phyloP scores from a whole-genome alignment of 2,329 filamentous ascomycete genomes.

The Rhytidhysteron rufulum region DNA sequence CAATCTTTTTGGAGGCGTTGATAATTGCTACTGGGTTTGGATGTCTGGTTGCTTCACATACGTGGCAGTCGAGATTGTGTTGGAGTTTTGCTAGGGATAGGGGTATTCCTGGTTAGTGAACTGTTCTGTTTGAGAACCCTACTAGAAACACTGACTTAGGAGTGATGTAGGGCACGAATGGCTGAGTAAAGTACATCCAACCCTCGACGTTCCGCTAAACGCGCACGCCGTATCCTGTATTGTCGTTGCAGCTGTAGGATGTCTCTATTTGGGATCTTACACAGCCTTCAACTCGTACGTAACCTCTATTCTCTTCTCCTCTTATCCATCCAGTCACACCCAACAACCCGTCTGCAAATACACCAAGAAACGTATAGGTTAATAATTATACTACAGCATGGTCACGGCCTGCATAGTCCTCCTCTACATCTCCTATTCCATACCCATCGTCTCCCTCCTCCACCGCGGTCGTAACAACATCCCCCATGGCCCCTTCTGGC shows the following conservation, averaged over 20 bases:
- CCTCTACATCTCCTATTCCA: conserved; percentile 35
- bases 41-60: conserved; percentile 46
- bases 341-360: no score
- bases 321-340: background rate
- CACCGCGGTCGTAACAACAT: conserved; percentile 44
- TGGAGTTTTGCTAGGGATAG: conserved; percentile 53
- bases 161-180: conserved; percentile 38
- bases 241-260: conserved; percentile 44
- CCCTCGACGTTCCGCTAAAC: conserved; percentile 42
- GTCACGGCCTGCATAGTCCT: conserved; percentile 42
- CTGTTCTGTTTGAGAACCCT: no score
- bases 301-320: background rate
- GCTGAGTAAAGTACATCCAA: conserved; percentile 38
- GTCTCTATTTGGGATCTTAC: conserved; percentile 42
- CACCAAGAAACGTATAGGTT: background rate
- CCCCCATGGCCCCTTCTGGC: conserved; percentile 44
- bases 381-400: conserved; percentile 24
- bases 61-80: conserved; percentile 49
- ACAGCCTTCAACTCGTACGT: conserved; percentile 41
- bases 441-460: conserved; percentile 45
- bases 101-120: conserved; percentile 48
- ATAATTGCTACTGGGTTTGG: conserved; percentile 48
- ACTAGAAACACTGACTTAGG: no score
- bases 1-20: conserved; percentile 44
- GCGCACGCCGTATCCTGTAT: conserved; percentile 43